These are phyloP conservation scores for Zymoseptoria pseudotritici DNA, from an alignment of 2,329 filamentous ascomycete genomes.

Conservation along the genomic window DNA sequence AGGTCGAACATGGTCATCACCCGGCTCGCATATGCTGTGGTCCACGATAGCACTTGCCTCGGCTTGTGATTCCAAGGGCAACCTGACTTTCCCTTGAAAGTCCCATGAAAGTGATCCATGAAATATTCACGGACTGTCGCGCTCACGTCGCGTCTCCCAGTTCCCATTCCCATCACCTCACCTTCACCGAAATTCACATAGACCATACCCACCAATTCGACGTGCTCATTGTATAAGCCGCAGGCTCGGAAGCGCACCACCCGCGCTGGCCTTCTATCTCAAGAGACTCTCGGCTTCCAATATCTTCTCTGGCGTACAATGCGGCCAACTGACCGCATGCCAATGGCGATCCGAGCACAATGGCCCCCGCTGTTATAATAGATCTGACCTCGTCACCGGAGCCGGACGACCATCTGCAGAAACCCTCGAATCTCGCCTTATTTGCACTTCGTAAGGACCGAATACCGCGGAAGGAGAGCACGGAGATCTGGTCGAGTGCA, in stretches of 20 bases:
- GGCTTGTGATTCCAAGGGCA: too few relatives aligned
- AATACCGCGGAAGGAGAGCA: background rate
- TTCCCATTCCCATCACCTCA: too few relatives aligned
- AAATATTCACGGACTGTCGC: too few relatives aligned
- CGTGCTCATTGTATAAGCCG: too few relatives aligned
- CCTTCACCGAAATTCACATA: too few relatives aligned
- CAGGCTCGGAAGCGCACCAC: too few relatives aligned
- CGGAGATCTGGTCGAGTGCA: background rate
- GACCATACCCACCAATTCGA: too few relatives aligned
- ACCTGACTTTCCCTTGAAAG: too few relatives aligned
- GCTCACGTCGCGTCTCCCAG: too few relatives aligned
- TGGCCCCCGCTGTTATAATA: conserved; percentile 1
- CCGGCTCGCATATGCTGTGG: background rate
- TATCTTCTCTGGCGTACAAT: background rate
- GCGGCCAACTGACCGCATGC: background rate
- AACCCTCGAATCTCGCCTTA: background rate
- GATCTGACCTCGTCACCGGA: conserved; percentile 5
- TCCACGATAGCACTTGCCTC: background rate
- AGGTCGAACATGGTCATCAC: background rate
- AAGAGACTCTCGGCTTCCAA: background rate
- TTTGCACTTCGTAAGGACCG: conserved; percentile 1
- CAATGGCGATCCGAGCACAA: conserved; percentile 13
- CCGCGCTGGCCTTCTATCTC: too few relatives aligned
- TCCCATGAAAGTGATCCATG: too few relatives aligned
- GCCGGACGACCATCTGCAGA: conserved; percentile 2